These are phyloP conservation scores for Bondarzewia mesenterica DNA, from an alignment of 1,284 basidiomycete genomes.

Conservation along the genomic window DNA sequence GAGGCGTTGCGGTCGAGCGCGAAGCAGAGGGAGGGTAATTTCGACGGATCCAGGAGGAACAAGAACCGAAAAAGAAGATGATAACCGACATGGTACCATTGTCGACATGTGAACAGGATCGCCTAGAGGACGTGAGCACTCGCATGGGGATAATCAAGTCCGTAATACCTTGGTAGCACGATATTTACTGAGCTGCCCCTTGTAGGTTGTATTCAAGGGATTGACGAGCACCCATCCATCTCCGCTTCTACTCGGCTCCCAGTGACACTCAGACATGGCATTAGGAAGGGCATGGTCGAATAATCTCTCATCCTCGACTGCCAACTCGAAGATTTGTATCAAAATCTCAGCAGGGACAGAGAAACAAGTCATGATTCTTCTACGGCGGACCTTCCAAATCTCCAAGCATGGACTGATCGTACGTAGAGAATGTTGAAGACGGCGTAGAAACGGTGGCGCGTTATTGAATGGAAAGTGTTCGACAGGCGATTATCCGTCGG, in stretches of 20 bases:
- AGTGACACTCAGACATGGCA: conserved; percentile 49
- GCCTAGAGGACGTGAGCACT: conserved; percentile 30
- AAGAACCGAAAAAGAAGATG: conserved; percentile 60
- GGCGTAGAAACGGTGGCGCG: no score
- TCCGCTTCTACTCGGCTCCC: conserved; percentile 39
- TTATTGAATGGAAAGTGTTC: no score
- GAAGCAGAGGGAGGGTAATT: conserved; percentile 36
- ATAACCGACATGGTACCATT: conserved; percentile 36
- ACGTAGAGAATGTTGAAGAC: no score
- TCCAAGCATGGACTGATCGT: no score
- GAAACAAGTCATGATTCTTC: background rate
- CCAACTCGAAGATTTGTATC: conserved; percentile 58
- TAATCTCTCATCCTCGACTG: conserved; percentile 56
- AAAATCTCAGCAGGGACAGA: conserved; percentile 58
- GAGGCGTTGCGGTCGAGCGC: conserved; percentile 41
- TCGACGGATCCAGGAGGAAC: conserved; percentile 48
- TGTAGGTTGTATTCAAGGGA: conserved; percentile 46
- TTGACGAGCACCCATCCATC: conserved; percentile 48
- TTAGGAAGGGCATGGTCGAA: conserved; percentile 50
- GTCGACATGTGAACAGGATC: conserved; percentile 48
- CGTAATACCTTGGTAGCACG: conserved; percentile 50
- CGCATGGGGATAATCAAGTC: background rate
- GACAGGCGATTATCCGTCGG: no score
- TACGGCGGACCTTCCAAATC: background rate
- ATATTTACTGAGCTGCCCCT: conserved; percentile 50